These are phyloP conservation scores for Claviceps maximensis DNA, from an alignment of 2,329 filamentous ascomycete species.

Conservation along the genomic window DNA sequence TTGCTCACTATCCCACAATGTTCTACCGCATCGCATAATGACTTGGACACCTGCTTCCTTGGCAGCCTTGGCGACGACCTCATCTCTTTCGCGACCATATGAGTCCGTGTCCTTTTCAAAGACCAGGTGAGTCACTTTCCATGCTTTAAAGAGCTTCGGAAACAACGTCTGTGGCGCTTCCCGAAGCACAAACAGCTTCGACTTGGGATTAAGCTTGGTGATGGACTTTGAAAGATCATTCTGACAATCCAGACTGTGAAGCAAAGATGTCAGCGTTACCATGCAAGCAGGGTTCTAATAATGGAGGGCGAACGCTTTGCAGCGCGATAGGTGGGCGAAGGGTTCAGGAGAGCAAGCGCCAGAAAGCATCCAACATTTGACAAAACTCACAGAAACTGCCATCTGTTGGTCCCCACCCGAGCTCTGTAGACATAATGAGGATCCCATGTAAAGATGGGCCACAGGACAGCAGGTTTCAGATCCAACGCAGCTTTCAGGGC, in stretches of 20 bases:
- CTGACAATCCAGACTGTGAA: slow-evolving; percentile 53
- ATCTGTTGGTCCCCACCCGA: slow-evolving; percentile 58
- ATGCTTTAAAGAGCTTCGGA: slow-evolving; percentile 58
- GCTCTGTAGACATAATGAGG: slow-evolving; percentile 66
- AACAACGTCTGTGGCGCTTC: slow-evolving; percentile 60
- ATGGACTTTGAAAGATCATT: slow-evolving; percentile 55
- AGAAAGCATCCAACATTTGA: background rate
- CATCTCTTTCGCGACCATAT: slow-evolving; percentile 54
- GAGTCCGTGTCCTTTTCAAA: slow-evolving; percentile 71
- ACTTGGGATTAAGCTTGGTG: slow-evolving; percentile 54
- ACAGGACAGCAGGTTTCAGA: slow-evolving; percentile 53
- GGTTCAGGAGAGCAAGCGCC: background rate
- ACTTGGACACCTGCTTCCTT: slow-evolving; percentile 54
- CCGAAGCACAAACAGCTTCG: slow-evolving; percentile 57
- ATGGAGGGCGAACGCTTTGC: background rate
- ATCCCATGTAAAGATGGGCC: slow-evolving; percentile 71
- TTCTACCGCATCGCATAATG: slow-evolving; percentile 50
- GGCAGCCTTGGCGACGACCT: slow-evolving; percentile 43
- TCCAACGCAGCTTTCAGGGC: slow-evolving; percentile 59
- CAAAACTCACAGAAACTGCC: slow-evolving; percentile 51
- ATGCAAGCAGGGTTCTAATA: background rate
- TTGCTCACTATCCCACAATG: slow-evolving; percentile 60
- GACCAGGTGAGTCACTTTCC: slow-evolving; percentile 62
- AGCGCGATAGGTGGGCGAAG: background rate
- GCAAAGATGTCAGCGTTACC: background rate